Conservation (phyloP, 495 filamentous ascomycete species). For the Niebla homalea region DNA sequence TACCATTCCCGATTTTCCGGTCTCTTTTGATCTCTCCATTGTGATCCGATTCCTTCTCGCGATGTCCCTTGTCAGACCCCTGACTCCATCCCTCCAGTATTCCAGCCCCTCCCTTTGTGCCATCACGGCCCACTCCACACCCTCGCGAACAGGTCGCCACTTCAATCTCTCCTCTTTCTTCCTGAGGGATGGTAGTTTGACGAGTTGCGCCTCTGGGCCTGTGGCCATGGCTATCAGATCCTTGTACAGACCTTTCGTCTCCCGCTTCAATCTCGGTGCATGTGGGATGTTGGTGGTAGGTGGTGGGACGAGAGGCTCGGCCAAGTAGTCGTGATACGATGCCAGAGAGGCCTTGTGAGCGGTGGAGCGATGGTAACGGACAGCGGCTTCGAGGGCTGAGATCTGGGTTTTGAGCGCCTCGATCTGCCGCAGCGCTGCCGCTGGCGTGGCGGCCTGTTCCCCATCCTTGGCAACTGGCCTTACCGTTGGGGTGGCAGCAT, state of each 20-base stretch:
- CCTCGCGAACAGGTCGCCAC: constrained; percentile 14
- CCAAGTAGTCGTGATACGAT: constrained; percentile 3
- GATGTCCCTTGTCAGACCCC: constrained; percentile 1
- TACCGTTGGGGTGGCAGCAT: constrained; percentile 37
- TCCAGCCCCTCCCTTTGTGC: constrained; percentile 13
- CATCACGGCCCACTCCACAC: constrained; percentile 7
- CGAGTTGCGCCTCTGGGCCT: constrained; percentile 1
- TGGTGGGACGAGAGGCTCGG: background rate
- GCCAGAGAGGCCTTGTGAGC: constrained; percentile 5
- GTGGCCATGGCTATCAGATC: constrained; percentile 13
- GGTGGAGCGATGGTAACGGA: constrained; percentile 51
- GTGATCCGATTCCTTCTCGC: background rate
- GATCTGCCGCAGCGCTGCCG: constrained; percentile 58
- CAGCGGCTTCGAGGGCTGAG: constrained; percentile 52
- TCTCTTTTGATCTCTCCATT: background rate
- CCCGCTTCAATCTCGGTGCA: background rate
- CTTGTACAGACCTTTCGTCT: constrained; percentile 14
- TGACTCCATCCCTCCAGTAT: constrained; percentile 13
- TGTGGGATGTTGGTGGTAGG: background rate
- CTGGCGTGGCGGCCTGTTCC: constrained; percentile 34
- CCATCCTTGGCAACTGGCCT: constrained; percentile 41
- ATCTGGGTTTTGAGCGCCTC: constrained; percentile 60
- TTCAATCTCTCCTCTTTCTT: constrained; percentile 9
- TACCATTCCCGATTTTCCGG: background rate
- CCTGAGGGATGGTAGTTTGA: constrained; percentile 1